Percentiles rank a stretch among this genome's conserved stretches.
Evolutionary conservation across 176 grass and related monocot genomes (phyloP).

Genomic region (Elaeis guineensis): DNA sequence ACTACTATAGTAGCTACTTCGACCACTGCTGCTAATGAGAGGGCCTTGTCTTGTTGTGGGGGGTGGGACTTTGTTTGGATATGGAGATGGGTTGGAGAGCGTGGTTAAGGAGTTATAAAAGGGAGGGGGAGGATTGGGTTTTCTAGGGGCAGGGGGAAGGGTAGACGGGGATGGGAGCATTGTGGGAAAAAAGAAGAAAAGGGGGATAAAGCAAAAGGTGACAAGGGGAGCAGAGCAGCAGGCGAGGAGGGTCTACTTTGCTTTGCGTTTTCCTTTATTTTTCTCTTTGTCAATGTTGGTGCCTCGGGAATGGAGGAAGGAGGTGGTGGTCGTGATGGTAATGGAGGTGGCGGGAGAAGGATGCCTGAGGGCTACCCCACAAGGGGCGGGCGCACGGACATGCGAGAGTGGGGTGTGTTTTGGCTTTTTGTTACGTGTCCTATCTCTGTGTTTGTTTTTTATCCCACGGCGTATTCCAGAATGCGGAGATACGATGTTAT

Average conservation of each 20-base stretch:
- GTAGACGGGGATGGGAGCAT: too few species aligned
- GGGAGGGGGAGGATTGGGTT: too few species aligned
- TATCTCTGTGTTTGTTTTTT: too few species aligned
- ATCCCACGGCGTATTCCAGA: too few species aligned
- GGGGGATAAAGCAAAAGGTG: slow-evolving; percentile 30
- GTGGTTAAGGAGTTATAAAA: slow-evolving; percentile 14
- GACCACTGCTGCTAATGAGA: neutral
- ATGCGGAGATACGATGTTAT: too few species aligned
- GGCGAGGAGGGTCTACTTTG: neutral
- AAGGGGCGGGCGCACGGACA: too few species aligned
- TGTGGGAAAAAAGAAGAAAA: slow-evolving; percentile 11
- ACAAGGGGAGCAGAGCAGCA: neutral
- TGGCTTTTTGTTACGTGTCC: too few species aligned
- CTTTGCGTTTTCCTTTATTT: slow-evolving; percentile 2
- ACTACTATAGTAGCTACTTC: neutral
- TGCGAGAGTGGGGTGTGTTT: too few species aligned
- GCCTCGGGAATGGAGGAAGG: slow-evolving; percentile 1
- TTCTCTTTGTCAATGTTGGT: slow-evolving; percentile 1
- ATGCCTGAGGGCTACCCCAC: neutral
- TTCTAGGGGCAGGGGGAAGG: too few species aligned
- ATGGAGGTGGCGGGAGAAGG: neutral
- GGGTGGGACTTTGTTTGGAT: neutral
- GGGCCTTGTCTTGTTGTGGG: neutral
- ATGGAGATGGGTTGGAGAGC: neutral
- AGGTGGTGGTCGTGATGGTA: neutral